Evolutionary conservation across 1,284 basidiomycete genomes (phyloP).

Genomic region (Sanghuangporus sanghuang): DNA sequence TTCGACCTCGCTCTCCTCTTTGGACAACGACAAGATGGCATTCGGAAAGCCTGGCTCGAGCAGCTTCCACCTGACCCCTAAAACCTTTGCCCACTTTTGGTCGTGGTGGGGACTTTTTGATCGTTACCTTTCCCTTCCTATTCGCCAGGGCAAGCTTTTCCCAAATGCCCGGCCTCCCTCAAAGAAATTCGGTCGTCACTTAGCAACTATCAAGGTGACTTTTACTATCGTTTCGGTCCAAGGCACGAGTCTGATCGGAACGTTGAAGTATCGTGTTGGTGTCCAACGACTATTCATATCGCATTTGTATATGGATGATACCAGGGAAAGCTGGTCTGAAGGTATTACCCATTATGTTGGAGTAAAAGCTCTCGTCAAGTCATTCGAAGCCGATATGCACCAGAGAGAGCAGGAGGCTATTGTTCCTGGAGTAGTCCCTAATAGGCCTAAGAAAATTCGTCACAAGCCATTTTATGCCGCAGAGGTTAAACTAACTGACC

Average conservation of each 20-base stretch:
- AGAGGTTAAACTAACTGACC: slow-evolving; percentile 75
- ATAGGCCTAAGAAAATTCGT: slow-evolving; percentile 50
- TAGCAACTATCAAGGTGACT: slow-evolving; percentile 77
- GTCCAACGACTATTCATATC: slow-evolving; percentile 80
- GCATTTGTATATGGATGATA: slow-evolving; percentile 84
- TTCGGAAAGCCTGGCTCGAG: slow-evolving; percentile 40
- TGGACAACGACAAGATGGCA: slow-evolving; percentile 26
- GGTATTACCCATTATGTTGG: slow-evolving; percentile 82
- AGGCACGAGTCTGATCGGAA: neutral
- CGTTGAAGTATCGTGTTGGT: slow-evolving; percentile 64
- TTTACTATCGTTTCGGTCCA: neutral
- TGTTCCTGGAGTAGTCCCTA: slow-evolving; percentile 41
- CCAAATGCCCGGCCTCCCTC: slow-evolving; percentile 67
- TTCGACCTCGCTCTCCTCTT: slow-evolving; percentile 79
- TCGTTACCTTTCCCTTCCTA: slow-evolving; percentile 74
- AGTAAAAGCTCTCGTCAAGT: slow-evolving; percentile 75
- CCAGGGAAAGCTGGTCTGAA: slow-evolving; percentile 68
- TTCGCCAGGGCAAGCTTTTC: slow-evolving; percentile 83
- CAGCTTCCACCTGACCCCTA: slow-evolving; percentile 85
- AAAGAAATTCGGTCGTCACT: slow-evolving; percentile 85
- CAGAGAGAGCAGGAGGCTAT: slow-evolving; percentile 83
- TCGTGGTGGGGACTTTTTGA: slow-evolving; percentile 90
- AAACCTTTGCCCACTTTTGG: slow-evolving; percentile 88
- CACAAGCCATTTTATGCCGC: slow-evolving; percentile 94
- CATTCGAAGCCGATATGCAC: slow-evolving; percentile 88